Base-by-base conservation (phyloP, 2,329 filamentous ascomycete species). In the Penicillium brevicompactum region DNA sequence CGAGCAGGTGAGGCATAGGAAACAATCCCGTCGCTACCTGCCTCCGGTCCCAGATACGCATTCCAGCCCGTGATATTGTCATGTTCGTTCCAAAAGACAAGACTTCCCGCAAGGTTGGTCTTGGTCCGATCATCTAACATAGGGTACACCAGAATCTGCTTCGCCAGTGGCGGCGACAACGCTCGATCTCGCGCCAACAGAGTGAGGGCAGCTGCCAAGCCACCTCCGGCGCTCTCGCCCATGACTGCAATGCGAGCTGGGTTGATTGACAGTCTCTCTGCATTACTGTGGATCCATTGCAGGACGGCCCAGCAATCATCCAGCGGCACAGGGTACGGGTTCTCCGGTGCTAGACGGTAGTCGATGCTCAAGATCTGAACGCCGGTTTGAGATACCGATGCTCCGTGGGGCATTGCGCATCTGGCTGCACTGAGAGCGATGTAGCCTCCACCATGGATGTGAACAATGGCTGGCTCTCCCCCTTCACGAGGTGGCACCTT, bases 151-250 rank as follows among this genome's bases (percentile, higher is more conserved):
- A 79, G 66, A 16, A 75, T 69, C 34, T 76, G 71, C 21, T 72
- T 74, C 8, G 70, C 67, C 3, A 78, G 55, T n/a, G 65, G 65
- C 1, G 71, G 70, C 1, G n/a, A 22, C 1, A 69, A 61, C 21
- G 60, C 64, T n/a, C 62, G 62, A 59, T 78, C 75, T n/a, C 73
- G 66, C 3, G 66, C 66, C 75, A 84, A 79, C 24, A 86, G 69
- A 1, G 80, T 76, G 59, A 82, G 74, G 4, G 78, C 80, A 1
- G 82, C 81, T 0, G 83, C 83, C 14, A 87, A 70, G 50, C 83
- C 82, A 2, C 82, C 84, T 2, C 83, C 84, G 1, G 82, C 83
- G 21, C 80, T 84, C 51, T 82, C 80, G 4, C 84, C 84, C 51
- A 78, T 78, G 16, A 85, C 72, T 11, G 84, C 76, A 30, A 86